phyloP scores from a whole-genome alignment of 164 flowering plant genomes.

The Liquidambar formosana region DNA sequence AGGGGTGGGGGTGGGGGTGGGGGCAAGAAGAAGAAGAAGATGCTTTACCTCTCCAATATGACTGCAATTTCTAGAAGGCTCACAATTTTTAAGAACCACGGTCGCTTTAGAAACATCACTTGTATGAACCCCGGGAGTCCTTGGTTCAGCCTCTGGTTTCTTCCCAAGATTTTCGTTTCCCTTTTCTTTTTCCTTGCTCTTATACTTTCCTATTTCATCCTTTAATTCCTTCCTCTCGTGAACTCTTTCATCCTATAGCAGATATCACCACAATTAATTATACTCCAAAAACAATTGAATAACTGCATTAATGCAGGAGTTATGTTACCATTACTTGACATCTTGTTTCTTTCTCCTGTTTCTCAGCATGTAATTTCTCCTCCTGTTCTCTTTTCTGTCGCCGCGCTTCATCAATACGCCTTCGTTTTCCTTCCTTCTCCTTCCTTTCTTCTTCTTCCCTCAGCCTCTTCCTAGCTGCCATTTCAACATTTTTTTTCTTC shows the following conservation, averaged over 20 bases:
- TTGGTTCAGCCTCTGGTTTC: constrained; percentile 21
- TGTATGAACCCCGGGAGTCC: constrained; percentile 5
- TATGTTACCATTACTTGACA: constrained; percentile 35
- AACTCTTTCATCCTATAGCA: constrained; percentile 39
- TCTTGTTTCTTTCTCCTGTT: constrained; percentile 42
- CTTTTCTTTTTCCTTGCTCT: constrained; percentile 26
- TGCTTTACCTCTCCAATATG: constrained; percentile 37
- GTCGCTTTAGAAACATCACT: constrained; percentile 19
- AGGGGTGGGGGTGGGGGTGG: not conserved
- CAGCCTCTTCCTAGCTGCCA: constrained; percentile 65
- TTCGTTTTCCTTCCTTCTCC: constrained; percentile 69
- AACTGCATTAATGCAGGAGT: constrained; percentile 5
- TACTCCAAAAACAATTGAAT: not conserved
- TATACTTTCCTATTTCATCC: constrained; percentile 26
- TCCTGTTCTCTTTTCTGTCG: constrained; percentile 45
- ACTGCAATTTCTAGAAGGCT: constrained; percentile 12
- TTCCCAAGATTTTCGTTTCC: constrained; percentile 15
- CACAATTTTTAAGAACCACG: constrained; percentile 22
- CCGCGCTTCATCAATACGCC: constrained; percentile 52
- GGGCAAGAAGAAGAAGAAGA: not conserved
- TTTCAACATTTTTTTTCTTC: constrained; percentile 70
- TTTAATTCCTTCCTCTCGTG: constrained; percentile 32
- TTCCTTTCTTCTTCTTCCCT: constrained; percentile 80
- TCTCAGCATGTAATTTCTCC: constrained; percentile 45
- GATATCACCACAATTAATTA: constrained; percentile 2